Conservation (phyloP, 2,329 filamentous ascomycete genomes). For the Phyllosticta citrichinensis region DNA sequence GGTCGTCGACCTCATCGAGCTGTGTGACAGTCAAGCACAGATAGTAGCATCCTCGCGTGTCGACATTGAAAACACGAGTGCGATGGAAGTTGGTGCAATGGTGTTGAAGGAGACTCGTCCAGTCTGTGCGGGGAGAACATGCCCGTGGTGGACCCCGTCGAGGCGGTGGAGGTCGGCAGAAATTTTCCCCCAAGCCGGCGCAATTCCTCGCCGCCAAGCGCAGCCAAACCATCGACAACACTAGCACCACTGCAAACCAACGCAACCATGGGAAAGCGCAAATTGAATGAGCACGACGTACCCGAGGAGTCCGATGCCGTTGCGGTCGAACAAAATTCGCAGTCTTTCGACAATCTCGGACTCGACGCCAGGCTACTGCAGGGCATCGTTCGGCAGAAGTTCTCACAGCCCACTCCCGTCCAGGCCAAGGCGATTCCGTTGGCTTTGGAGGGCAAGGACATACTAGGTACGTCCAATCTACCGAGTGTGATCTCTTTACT, state of each 20-base stretch:
- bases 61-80: too few relatives aligned
- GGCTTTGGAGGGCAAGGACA: conserved; percentile 76
- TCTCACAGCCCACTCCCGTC: conserved; percentile 76
- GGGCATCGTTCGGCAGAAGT: conserved; percentile 74
- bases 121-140: too few relatives aligned
- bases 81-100: too few relatives aligned
- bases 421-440: conserved; percentile 82
- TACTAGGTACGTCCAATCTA: conserved; percentile 46
- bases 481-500: conserved; percentile 8
- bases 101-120: too few relatives aligned
- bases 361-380: conserved; percentile 81
- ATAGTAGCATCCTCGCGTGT: too few relatives aligned
- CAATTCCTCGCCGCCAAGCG: neutral
- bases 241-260: too few relatives aligned
- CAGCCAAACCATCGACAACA: neutral
- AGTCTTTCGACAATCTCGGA: conserved; percentile 61
- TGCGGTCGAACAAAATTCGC: neutral
- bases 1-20: too few relatives aligned
- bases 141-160: too few relatives aligned
- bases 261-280: conserved; percentile 30
- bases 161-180: neutral
- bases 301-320: conserved; percentile 25
- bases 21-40: too few relatives aligned
- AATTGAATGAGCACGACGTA: conserved; percentile 39
- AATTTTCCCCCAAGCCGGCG: neutral